phyloP scores from a whole-genome alignment of 1,284 basidiomycete genomes.

The Microbotryum scabiosae region DNA sequence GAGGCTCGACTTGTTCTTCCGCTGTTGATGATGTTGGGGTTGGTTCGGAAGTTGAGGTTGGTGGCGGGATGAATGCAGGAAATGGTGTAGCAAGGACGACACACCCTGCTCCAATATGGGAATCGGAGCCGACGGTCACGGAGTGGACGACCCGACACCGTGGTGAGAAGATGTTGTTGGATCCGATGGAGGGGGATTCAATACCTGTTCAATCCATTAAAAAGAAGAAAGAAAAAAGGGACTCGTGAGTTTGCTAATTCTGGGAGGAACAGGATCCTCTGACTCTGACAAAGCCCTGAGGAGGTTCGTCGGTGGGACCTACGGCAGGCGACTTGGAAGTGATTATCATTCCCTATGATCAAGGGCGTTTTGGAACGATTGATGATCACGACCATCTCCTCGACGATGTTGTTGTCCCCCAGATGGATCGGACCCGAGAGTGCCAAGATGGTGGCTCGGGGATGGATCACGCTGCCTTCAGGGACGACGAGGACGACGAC shows the following conservation, averaged over 20 bases:
- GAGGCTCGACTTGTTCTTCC: conserved; percentile 42
- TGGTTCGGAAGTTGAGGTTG: conserved; percentile 1
- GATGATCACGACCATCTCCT: conserved; percentile 78
- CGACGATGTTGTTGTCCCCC: conserved; percentile 79
- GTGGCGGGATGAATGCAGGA: conserved; percentile 38
- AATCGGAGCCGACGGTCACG: conserved; percentile 66
- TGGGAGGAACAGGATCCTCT: not conserved
- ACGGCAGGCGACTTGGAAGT: conserved; percentile 88
- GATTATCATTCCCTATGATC: conserved; percentile 81
- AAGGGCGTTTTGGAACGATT: conserved; percentile 81
- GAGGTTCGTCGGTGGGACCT: conserved; percentile 39
- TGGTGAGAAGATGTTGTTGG: conserved; percentile 74
- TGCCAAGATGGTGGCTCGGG: conserved; percentile 81
- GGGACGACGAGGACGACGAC: not conserved
- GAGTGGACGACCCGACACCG: conserved; percentile 68
- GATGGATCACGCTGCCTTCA: conserved; percentile 76
- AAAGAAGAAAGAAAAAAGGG: too few relatives aligned
- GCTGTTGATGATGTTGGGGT: conserved; percentile 33
- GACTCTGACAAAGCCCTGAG: not conserved
- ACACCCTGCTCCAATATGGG: conserved; percentile 70
- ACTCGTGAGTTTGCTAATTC: not conserved
- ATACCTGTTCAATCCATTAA: conserved; percentile 50
- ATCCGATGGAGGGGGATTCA: conserved; percentile 71
- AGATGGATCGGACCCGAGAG: conserved; percentile 78
- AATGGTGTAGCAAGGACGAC: conserved; percentile 27